Evolutionary conservation across 129 eudicot genomes (phyloP), one percentile per base, ranked within the genome.

Genomic region (Lactuca sativa): DNA sequence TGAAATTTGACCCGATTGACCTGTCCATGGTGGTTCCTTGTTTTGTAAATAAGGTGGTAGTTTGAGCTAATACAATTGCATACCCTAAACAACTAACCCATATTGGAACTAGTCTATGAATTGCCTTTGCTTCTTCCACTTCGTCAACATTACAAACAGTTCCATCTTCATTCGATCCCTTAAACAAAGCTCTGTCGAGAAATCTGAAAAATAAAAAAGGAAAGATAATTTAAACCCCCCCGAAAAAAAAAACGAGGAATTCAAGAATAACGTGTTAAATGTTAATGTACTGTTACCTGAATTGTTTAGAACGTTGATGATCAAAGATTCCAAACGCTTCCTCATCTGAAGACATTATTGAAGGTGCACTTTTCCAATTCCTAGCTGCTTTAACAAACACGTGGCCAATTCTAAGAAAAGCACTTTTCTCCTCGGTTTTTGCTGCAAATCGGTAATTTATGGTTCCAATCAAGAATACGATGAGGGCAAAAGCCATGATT

Each of bases 1-100:
- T 12, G 21, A 83, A 63, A 56, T n/a, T 75, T 17, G 81, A 38
- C n/a, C 81, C 81, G 3, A 88, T 34, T 37, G 84, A 70, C 67
- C 86, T 44, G 77, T 88, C 82, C 86, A 85, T 71, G 4, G 96
- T 86, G 34, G 70, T 73, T 59, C 83, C 89, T 77, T 85, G 92
- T 62, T 88, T 72, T 56, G 84, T 83, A 56, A 85, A 86, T 4
- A 88, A 80, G 1, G 96, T 88, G 14, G 81, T n/a, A 4, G 68
- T 59, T 77, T 83, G 96, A 25, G 96, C 71, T 31, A 38, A 71
- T 36, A 72, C 86, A 9, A 85, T 70, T 16, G 77, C 86, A 30
- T 66, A 85, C 3, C 62, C 77, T 32, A 88, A 56, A 59, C 86
- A 82, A 6, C 83, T 52, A 14, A 78, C 79, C 88, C 95, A 88